A percentile compares a stretch with the other conserved stretches of the same genome.
Evolutionary conservation across 2,329 filamentous ascomycete genomes (phyloP).

Genomic region (Pseudofabraea citricarpa): DNA sequence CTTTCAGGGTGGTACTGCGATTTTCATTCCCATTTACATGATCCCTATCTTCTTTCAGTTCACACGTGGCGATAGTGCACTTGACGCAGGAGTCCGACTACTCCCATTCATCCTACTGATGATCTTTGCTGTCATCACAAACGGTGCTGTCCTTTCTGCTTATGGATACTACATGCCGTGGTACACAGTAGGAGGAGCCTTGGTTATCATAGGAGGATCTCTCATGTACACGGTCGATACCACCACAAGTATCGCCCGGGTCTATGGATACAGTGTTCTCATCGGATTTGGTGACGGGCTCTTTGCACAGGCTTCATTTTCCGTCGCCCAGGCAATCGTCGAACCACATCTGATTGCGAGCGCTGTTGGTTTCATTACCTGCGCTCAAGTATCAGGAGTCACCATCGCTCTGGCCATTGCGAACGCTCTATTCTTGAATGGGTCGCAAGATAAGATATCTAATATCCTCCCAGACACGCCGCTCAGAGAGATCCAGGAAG

Average conservation of each 20-base stretch:
- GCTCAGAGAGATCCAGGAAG: conserved; percentile 20
- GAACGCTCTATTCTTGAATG: conserved; percentile 33
- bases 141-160: conserved; percentile 28
- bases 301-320: conserved; percentile 31
- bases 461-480: conserved; percentile 23
- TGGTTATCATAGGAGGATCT: conserved; percentile 29
- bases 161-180: conserved; percentile 35
- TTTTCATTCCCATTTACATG: conserved; percentile 26
- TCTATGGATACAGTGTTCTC: conserved; percentile 33
- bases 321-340: conserved; percentile 33
- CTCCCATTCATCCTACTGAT: conserved; percentile 32
- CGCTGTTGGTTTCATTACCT: conserved; percentile 34
- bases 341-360: conserved; percentile 23
- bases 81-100: conserved; percentile 36
- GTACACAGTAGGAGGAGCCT: conserved; percentile 30
- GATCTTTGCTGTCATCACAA: conserved; percentile 28
- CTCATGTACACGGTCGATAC: conserved; percentile 27
- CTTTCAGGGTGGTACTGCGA: conserved; percentile 5
- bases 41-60: conserved; percentile 48
- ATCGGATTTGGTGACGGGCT: conserved; percentile 35
- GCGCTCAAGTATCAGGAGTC: conserved; percentile 30
- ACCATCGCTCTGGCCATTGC: conserved; percentile 34
- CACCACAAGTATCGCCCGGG: conserved; percentile 16
- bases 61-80: conserved; percentile 40
- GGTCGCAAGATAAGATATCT: conserved; percentile 24